Base-by-base conservation (phyloP, 768 basidiomycete genomes). In the Xerocomus brunneocitrinus region DNA sequence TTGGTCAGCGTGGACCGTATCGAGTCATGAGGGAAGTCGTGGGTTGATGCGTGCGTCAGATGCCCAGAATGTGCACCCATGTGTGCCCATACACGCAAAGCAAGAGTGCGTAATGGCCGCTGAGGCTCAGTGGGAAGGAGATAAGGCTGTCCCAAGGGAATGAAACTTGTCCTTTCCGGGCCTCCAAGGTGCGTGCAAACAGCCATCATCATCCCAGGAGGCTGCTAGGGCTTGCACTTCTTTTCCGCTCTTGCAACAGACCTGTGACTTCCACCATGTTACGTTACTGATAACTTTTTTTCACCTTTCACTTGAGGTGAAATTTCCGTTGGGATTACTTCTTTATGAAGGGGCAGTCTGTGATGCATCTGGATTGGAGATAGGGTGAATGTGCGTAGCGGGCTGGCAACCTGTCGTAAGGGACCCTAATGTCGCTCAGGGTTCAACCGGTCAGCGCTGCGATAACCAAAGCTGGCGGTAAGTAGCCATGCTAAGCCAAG, bases 111-210 rank as follows among this genome's bases (percentile, higher is more conserved):
- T 49, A 55, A 55, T 39, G 46, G 31, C 44, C 55, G 38, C 25
- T 42, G 47, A 32, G 31, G 45, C 44, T 45, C 44, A 42, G 36
- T 42, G 25, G 39, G 36, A n/a, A 19, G 36, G 39, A 50, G 19
- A 48, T 43, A 54, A 65, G 62, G 65, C 62, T 52, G 54, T 66
- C 50, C 58, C 42, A 64, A 61, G 58, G 27, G 49, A 58, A 64
- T 65, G 60, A 63, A 64, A 56, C 16, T 47, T 60, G 46, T 30
- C 52, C 30, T 24, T 44, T 27, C 38, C 48, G 38, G 45, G 54
- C 47, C 53, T 52, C 52, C 55, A 60, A 65, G 46, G 51, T 58
- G 60, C 49, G 53, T 64, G 62, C 52, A 53, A 47, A 30, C 45
- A 44, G 27, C 55, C 50, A 36, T 44, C 46, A 38, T 24, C 31